Evolutionary conservation across 345 rosid species (phyloP), one percentile per base, ranked within the genome.

Genomic region (Linum trigynum): DNA sequence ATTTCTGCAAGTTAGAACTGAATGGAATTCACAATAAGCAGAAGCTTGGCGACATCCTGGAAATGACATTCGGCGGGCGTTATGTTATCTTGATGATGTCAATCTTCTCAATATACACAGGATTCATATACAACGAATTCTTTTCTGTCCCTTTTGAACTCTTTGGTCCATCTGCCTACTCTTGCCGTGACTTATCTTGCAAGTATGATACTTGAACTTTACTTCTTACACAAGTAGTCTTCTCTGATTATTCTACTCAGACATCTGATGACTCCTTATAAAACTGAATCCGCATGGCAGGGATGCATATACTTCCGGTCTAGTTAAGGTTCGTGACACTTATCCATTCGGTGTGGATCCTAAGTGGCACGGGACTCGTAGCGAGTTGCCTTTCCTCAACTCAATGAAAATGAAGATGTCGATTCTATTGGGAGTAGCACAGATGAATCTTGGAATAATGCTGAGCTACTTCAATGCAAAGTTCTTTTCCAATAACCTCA

Each of bases 361-460:
- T 66, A 88, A 40, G 35, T 94, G 99, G 97, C 95, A 88, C 69
- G 97, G 99, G 62, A 71, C 78, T 66, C 91, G 96, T 59, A 88
- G 91, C 40, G 97, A 94, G 80, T 80, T 88, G 55, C 97, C 99
- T 40, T 94, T 85, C 75, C 84, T 94, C 45, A 90, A 90, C 82
- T 94, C 99, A 32, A 76, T 94, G 72, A 91, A 94, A 86, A 94
- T 94, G 99, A 91, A 94, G 83, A 85, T 94, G 96, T 94, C 99
- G 41, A 94, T 91, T 74, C 92, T 94, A 65, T 75, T 91, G 55
- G 99, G 99, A 77, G 96, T 94, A 71, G 75, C 92, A 61, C 99
- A 91, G 73, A 94, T 94, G 99, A 88, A 94, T 80, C 99, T 94
- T 55, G 99, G 97, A 67, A 87, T 91, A 69, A 70, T 94, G 51